Base-by-base conservation (phyloP, 169 alveolate genomes). In the Eimeria necatrix region DNA sequence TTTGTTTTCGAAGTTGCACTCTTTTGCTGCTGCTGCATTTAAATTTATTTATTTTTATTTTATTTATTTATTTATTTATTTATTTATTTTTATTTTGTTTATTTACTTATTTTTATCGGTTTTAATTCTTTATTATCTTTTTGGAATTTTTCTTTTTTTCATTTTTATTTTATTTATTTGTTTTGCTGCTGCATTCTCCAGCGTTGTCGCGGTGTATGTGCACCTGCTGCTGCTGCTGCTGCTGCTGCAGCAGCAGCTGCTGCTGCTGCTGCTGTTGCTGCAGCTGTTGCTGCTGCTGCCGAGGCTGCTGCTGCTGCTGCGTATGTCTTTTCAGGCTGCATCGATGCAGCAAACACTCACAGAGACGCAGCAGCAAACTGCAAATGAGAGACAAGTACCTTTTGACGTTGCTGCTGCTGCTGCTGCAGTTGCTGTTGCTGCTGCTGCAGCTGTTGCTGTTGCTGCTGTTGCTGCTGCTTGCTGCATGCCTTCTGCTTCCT, bases 181-280 rank as follows among this genome's bases (percentile, higher is more conserved):
- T 56, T 18, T 56, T 18, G 22, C 20, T 56, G 68, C 22, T 14
- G 68, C 20, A 56, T 2, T 56, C 68, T 56, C 20, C 20, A 18
- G 20, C 68, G 68, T 10, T 18, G 68, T 56, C 41, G 41, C 41
- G 41, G 41, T 32, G 41, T 32, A 32, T 32, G 2, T 32, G 2
- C 41, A 32, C 41, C 18, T 71, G 83, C 83, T 71, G 83, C 83
- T 71, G 83, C 18, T 71, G 46, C 83, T 2, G 24, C 46, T 71
- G 46, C 10, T 22, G 83, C 83, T 71, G 81, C 51, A 20, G 81
- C 81, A 20, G 81, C 51, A 20, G 81, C 48, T 4, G 6, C 10
- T 71, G 51, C 10, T n/a, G 48, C 4, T 18, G 81, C 51, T 71
- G 46, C 18, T 71, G 52, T 53, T 71, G 14, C 52, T 26, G 83